A percentile compares a stretch with the other conserved stretches of the same genome.
Evolutionary conservation across 2,329 filamentous ascomycete species (phyloP).

Genomic region (Echinosphaeria canescens): DNA sequence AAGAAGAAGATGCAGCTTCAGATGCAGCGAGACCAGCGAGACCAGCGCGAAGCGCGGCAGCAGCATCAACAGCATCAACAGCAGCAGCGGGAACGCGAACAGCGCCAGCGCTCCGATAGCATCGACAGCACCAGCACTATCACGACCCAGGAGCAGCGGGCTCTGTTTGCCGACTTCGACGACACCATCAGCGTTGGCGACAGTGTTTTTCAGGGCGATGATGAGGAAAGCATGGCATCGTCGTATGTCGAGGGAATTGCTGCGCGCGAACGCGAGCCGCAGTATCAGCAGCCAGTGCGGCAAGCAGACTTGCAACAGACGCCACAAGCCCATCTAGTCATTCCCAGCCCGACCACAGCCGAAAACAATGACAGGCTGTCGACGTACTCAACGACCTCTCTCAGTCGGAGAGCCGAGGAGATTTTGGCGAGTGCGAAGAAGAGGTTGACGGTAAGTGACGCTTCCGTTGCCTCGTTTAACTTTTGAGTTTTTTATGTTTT

Average conservation of each 20-base stretch:
- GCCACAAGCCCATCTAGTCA: no score
- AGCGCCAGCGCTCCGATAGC: slow-evolving; percentile 30
- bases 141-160: slow-evolving; percentile 23
- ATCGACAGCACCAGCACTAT: slow-evolving; percentile 40
- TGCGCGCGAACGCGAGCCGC: slow-evolving; percentile 9
- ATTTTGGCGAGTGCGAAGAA: slow-evolving; percentile 88
- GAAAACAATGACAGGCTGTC: slow-evolving; percentile 8
- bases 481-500: no score
- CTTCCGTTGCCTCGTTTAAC: no score
- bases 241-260: slow-evolving; percentile 26
- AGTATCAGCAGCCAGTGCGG: no score
- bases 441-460: slow-evolving; percentile 53
- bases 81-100: slow-evolving; percentile 35
- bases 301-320: no score
- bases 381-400: slow-evolving; percentile 46
- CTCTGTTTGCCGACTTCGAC: slow-evolving; percentile 37
- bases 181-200: slow-evolving; percentile 39
- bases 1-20: slow-evolving; percentile 21
- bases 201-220: slow-evolving; percentile 43
- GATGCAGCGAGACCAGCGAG: slow-evolving; percentile 20
- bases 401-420: slow-evolving; percentile 69
- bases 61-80: slow-evolving; percentile 34
- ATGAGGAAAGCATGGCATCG: slow-evolving; percentile 42
- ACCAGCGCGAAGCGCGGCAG: no score
- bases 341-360: slow-evolving; percentile 7